Evolutionary conservation across 1,284 basidiomycete genomes (phyloP), one percentile per base, ranked within the genome.

Genomic region (Sanghuangporus baumii): DNA sequence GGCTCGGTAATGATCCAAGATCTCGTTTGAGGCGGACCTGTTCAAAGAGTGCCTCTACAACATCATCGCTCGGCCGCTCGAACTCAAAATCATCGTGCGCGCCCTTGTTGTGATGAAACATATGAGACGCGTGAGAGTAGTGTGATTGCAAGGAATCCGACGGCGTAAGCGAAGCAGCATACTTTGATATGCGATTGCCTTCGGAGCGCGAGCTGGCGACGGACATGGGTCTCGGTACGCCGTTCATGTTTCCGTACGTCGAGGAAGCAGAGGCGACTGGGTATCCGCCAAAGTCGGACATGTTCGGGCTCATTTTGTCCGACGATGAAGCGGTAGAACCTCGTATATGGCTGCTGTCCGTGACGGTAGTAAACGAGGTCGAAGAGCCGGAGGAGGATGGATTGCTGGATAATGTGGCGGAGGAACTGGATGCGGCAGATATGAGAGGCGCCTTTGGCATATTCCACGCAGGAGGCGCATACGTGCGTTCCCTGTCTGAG

Each of bases 1-100:
- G 76, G 52, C 79, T 77, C 0, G 83, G 81, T 50, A 89, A 73
- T 23, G 83, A 82, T 20, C 76, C 82, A 9, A 93, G 73, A 67
- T 85, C 88, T 48, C 90, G 83, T 58, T 83, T 86, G 56, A 82
- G 80, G 67, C 85, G 82, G 58, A 96, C 83, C 61, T 85, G 83
- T 66, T 91, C 83, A 71, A 96, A 96, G 61, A 94, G 75, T 2
- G 74, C 75, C 71, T 94, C 88, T 43, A 97, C 87, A 61, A 91
- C 87, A 47, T 85, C 81, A 66, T 91, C 86, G 11, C 80, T 82
- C 2, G 94, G 94, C 8, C 89, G 82, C 6, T 86, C 84, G 63
- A 93, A 91, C 63, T 78, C 66, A 69, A 93, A 94, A 50, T 88
- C 86, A 36, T 89, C 87, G 36, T 71, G 69, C 47, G 76, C 71